These are phyloP conservation scores for Tolypocladium album DNA, from an alignment of 2,329 filamentous ascomycete species.

Conservation along the genomic window DNA sequence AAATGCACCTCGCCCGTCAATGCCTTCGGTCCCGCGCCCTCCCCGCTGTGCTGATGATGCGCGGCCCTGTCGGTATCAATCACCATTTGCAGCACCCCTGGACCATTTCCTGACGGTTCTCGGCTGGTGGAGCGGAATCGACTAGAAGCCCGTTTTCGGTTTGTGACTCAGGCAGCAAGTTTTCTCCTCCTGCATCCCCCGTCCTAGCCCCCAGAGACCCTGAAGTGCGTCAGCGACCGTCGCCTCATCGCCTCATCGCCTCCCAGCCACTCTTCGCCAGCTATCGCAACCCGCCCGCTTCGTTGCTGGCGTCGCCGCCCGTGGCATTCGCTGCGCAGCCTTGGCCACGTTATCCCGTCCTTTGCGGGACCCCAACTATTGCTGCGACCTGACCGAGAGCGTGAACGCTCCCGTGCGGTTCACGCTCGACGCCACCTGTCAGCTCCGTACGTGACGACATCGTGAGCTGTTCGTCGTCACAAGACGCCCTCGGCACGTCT, in stretches of 20 bases:
- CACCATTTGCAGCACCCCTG: not conserved
- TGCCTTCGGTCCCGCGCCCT: not conserved
- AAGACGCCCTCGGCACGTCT: not conserved
- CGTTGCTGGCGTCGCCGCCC: not conserved
- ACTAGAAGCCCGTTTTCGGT: slow-evolving; percentile 16
- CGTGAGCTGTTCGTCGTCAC: not conserved
- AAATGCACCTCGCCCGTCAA: not conserved
- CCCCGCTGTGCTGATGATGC: not conserved
- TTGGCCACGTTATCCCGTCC: not conserved
- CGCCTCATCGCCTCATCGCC: not conserved
- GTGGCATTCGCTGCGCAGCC: not conserved
- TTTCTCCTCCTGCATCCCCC: slow-evolving; percentile 4
- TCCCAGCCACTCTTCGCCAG: not conserved
- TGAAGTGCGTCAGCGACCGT: slow-evolving; percentile 1
- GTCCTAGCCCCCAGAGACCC: not conserved
- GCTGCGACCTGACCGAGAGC: not conserved
- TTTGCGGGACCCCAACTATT: not conserved
- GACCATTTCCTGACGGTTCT: not conserved
- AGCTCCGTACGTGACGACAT: not conserved
- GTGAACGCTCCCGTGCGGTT: not conserved
- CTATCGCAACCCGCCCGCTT: not conserved
- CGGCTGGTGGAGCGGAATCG: slow-evolving; percentile 6
- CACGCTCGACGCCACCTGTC: not conserved
- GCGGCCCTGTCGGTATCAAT: not conserved
- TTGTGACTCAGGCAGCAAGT: slow-evolving; percentile 26